Conservation (phyloP, 495 filamentous ascomycete genomes). For the Parathielavia appendiculata region DNA sequence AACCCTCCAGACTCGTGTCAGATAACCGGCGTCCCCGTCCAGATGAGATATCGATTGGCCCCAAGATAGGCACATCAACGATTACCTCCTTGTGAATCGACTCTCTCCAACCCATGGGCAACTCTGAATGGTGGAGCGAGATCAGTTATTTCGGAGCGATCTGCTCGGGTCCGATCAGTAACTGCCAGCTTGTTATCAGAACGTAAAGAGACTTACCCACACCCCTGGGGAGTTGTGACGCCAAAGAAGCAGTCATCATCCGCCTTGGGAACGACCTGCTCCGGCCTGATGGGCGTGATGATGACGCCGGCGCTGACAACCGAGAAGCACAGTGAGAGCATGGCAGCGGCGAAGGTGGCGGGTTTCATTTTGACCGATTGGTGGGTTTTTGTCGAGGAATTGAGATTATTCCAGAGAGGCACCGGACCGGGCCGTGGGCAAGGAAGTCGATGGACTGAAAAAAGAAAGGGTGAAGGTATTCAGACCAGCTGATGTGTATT, state of each 20-base stretch:
- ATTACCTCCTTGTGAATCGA: too few species aligned
- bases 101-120: too few species aligned
- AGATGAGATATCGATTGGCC: too few species aligned
- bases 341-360: slow-evolving; percentile 30
- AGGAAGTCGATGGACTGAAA: not conserved
- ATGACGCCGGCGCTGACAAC: slow-evolving; percentile 45
- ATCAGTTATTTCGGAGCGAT: not conserved
- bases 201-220: slow-evolving; percentile 36
- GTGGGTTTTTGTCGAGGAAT: not conserved
- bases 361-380: slow-evolving; percentile 35
- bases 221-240: slow-evolving; percentile 44
- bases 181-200: not conserved
- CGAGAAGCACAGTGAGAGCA: slow-evolving; percentile 37
- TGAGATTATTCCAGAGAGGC: not conserved
- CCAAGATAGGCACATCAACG: too few species aligned
- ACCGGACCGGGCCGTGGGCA: not conserved
- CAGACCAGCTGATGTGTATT: slow-evolving; percentile 23
- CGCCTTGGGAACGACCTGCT: slow-evolving; percentile 41
- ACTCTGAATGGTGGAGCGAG: not conserved
- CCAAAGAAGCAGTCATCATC: slow-evolving; percentile 47
- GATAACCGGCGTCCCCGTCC: too few species aligned
- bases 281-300: slow-evolving; percentile 39
- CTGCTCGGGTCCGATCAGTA: not conserved
- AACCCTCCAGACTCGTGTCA: not conserved
- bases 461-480: slow-evolving; percentile 9